A percentile compares a stretch with the other conserved stretches of the same genome.
Conservation (phyloP, 1,139 yeast genomes). For the Yamadazyma blattariae region DNA sequence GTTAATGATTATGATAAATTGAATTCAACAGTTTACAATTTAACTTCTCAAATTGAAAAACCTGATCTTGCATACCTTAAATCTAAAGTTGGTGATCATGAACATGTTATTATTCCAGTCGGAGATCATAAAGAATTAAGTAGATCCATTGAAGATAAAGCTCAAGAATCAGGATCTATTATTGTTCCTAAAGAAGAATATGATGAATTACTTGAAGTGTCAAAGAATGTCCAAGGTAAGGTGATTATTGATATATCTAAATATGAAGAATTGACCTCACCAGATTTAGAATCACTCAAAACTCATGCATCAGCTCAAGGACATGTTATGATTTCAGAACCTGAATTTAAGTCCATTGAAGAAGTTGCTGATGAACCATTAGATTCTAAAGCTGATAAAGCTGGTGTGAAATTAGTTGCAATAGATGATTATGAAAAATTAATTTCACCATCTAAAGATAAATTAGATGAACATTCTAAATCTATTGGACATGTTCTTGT, state of each 20-base stretch:
- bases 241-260: slow-evolving; percentile 1
- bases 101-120: slow-evolving; percentile 17
- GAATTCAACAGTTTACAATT: slow-evolving; percentile 9
- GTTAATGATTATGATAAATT: slow-evolving; percentile 10
- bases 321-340: slow-evolving; percentile 9
- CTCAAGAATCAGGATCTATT: slow-evolving; percentile 8
- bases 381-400: slow-evolving; percentile 19
- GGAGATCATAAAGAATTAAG: slow-evolving; percentile 12
- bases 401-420: slow-evolving; percentile 17
- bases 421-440: slow-evolving; percentile 16
- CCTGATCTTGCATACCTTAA: slow-evolving; percentile 25
- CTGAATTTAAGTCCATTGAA: slow-evolving; percentile 10
- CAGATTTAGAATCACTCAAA: slow-evolving; percentile 7
- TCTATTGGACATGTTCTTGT: slow-evolving; percentile 17
- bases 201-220: slow-evolving; percentile 9
- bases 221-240: background rate
- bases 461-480: slow-evolving; percentile 17
- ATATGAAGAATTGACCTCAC: background rate
- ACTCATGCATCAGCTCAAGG: slow-evolving; percentile 7
- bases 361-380: slow-evolving; percentile 15
- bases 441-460: slow-evolving; percentile 18
- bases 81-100: slow-evolving; percentile 21
- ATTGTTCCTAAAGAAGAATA: slow-evolving; percentile 23
- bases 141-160: slow-evolving; percentile 10
- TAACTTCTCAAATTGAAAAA: slow-evolving; percentile 16